Base-by-base conservation (phyloP, 208 protist species). In the Trypanosoma avium region DNA sequence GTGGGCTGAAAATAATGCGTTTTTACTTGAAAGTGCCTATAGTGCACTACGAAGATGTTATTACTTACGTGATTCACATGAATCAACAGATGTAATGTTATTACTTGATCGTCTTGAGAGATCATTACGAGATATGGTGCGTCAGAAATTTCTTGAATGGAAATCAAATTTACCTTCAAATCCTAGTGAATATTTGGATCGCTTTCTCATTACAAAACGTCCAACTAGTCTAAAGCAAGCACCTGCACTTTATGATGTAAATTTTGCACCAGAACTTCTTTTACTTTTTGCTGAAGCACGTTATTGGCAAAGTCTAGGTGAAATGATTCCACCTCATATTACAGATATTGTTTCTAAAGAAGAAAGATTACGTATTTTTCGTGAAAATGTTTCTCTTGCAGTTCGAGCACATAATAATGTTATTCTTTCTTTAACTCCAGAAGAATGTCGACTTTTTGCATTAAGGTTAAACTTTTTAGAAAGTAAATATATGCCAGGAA, bases 341-440 rank as follows among this genome's bases (percentile, higher is more conserved):
- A 38, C 71, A 27, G 96, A 98, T 52, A 93, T 99, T 49, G 84
- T 87, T 46, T 69, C 70, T 26, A 85, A 94, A 42, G 85, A 95
- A 63, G 97, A 98, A 54, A 73, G 93, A 4, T 84, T 98, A 58
- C 89, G 97, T 21, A 66, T 98, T n/a, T 96, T 98, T 52, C 90
- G 97, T 38, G 97, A 99, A 77, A 97, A 97, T 73, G 95, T 99
- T n/a, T 74, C 90, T 8, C 58, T 98, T 17, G 94, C 97, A 24
- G 95, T 97, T 8, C 92, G 97, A 22, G 92, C 96, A 54, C 97
- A 98, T 84, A 99, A 99, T 82, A 63, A 79, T 32, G 97, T 98
- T n/a, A 69, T 98, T 22, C 40, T 80, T 29, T 89, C 84, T 17
- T 81, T 99, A 29, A 87, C 79, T 48, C 69, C 68, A 40, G 86